Conservation (phyloP, 2,329 filamentous ascomycete species). For the Aspergillus flavus region DNA sequence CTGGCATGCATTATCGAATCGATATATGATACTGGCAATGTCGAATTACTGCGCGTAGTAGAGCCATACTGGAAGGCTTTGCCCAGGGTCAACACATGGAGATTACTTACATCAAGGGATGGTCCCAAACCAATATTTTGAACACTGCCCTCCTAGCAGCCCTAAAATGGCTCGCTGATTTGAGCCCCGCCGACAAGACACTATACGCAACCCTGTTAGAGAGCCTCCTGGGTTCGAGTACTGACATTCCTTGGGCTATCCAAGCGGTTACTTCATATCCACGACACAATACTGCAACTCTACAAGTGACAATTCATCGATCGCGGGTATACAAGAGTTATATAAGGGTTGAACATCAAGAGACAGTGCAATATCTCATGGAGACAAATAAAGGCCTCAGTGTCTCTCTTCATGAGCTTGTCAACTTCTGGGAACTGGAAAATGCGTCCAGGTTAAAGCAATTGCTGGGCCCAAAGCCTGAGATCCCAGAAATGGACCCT, state of each 20-base stretch:
- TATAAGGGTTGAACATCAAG: background rate
- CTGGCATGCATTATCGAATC: background rate
- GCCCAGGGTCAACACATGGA: background rate
- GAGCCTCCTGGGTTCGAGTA: background rate
- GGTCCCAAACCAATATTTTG: background rate
- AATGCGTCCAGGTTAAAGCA: background rate
- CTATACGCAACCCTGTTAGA: background rate
- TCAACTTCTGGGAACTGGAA: background rate
- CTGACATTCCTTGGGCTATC: background rate
- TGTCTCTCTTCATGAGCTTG: background rate
- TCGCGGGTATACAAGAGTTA: background rate
- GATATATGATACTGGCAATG: background rate
- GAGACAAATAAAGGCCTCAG: background rate
- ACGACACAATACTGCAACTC: background rate
- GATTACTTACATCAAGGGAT: background rate
- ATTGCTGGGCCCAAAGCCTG: background rate
- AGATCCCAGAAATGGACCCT: background rate
- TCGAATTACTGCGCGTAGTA: background rate
- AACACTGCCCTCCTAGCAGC: background rate
- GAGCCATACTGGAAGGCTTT: background rate
- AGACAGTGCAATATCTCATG: background rate
- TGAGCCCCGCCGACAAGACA: background rate
- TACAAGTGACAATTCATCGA: background rate
- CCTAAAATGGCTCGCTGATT: background rate
- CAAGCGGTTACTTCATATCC: background rate